These are phyloP conservation scores for Meyerozyma athensensis DNA, from an alignment of 1,139 yeast species.

Conservation along the genomic window DNA sequence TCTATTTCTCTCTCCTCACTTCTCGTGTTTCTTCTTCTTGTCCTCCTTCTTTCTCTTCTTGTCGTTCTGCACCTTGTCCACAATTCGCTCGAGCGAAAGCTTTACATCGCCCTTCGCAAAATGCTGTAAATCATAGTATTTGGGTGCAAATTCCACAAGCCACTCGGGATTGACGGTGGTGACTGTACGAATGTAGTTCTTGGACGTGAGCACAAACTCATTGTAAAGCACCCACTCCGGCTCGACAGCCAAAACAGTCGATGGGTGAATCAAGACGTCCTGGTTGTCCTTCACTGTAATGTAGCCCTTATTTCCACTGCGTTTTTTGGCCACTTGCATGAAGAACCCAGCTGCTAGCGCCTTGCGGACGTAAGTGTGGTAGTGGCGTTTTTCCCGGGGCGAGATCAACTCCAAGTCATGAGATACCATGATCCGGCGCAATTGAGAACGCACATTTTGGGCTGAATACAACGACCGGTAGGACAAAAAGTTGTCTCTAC, in stretches of 20 bases:
- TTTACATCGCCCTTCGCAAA: conserved; percentile 82
- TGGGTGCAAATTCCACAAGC: conserved; percentile 78
- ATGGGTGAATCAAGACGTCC: conserved; percentile 90
- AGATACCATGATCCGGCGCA: conserved; percentile 76
- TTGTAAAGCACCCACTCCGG: conserved; percentile 93
- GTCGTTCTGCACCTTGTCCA: conserved; percentile 44
- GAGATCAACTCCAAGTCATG: conserved; percentile 70
- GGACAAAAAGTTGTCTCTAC: conserved; percentile 83
- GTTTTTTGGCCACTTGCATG: conserved; percentile 95
- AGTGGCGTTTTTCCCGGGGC: conserved; percentile 65
- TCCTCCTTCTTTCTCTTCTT: conserved; percentile 30
- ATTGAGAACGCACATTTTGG: conserved; percentile 78
- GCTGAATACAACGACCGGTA: conserved; percentile 81
- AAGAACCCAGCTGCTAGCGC: conserved; percentile 92
- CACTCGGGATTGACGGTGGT: conserved; percentile 92
- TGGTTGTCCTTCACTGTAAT: conserved; percentile 93
- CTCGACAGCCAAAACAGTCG: conserved; percentile 80
- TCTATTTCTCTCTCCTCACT: conserved; percentile 12
- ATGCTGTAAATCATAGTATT: conserved; percentile 69
- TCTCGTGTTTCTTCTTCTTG: conserved; percentile 10
- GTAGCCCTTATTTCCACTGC: conserved; percentile 68
- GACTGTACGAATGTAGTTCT: conserved; percentile 91
- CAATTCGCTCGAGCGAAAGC: conserved; percentile 68
- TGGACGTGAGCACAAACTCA: conserved; percentile 90
- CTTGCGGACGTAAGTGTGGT: conserved; percentile 71